phyloP scores from a whole-genome alignment of 768 basidiomycete species.

The Xerocomus spinulosus region DNA sequence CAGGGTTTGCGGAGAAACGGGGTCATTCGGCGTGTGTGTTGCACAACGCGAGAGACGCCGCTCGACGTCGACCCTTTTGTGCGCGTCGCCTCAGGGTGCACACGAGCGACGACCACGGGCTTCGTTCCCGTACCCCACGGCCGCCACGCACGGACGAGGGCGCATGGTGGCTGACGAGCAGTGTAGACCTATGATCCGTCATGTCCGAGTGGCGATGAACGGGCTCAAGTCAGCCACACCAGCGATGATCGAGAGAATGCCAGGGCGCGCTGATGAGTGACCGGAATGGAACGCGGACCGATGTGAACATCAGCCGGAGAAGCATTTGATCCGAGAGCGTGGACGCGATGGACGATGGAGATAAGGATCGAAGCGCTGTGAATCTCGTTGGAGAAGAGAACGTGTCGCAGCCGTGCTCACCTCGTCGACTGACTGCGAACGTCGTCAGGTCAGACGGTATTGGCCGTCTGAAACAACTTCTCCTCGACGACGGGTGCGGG shows the following conservation, averaged over 20 bases:
- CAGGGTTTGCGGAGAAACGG: neutral
- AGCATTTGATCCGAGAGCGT: conserved; percentile 21
- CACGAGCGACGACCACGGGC: neutral
- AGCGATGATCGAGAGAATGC: too few species aligned
- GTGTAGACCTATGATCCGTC: too few species aligned
- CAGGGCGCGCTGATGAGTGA: conserved; percentile 17
- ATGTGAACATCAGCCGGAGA: conserved; percentile 22
- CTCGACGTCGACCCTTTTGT: neutral
- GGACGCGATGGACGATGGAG: conserved; percentile 9
- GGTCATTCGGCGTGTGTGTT: neutral
- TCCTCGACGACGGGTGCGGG: conserved; percentile 12
- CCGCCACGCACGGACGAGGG: conserved; percentile 15
- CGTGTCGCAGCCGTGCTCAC: conserved; percentile 11
- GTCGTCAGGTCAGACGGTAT: conserved; percentile 15
- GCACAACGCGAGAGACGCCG: neutral
- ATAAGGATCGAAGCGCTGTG: conserved; percentile 13
- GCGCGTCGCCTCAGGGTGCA: conserved; percentile 4
- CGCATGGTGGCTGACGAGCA: conserved; percentile 31
- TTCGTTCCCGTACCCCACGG: neutral
- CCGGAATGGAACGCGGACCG: conserved; percentile 19
- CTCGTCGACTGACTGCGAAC: conserved; percentile 17
- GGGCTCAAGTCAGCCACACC: too few species aligned
- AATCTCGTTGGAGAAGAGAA: too few species aligned
- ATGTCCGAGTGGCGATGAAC: neutral
- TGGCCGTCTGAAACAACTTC: conserved; percentile 15